Evolutionary conservation across 768 basidiomycete genomes (phyloP), one percentile per base, ranked within the genome.

Genomic region (Kwoniella sp.): DNA sequence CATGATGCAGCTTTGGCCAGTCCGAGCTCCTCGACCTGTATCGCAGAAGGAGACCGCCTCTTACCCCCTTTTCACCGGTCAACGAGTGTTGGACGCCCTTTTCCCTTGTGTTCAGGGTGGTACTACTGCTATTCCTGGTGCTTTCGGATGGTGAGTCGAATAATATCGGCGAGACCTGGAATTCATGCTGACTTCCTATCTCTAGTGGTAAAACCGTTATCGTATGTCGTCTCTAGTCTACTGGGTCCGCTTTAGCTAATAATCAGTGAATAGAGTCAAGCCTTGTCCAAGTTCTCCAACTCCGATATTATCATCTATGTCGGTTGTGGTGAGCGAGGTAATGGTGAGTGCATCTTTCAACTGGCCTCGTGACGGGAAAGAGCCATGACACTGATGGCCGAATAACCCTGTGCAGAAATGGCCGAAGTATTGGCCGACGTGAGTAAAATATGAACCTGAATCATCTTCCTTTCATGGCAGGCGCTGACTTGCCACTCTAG

Each of bases 231-330:
- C n/a, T 12, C 15, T 19, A 0, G 8, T 44, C 24, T 21, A 37
- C 33, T 13, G 13, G 22, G 55, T 19, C 40, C n/a, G 13, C n/a
- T n/a, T 24, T 7, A 15, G 49, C 26, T 25, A 25, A 1, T 36
- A 27, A 52, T 52, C 4, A 58, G 47, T 30, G 19, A 7, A 15
- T 53, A 71, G 70, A 69, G 69, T 64, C 77, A 76, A 82, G 95
- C 95, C 21, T 83, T 98, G 69, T 97, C 95, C 63, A 99, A 99
- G 80, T 99, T 87, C 82, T 99, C 96, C 26, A 99, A 99, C 83
- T 96, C 93, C 71, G 95, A 98, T 80, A 97, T 98, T 74, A 97
- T 99, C 78, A 87, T 99, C 71, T 99, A 99, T 77, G 96, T 99
- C 71, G 96, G 96, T 25, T 98, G 96, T 78, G 96, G 95, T 66